phyloP scores from a whole-genome alignment of 495 filamentous ascomycete genomes.

The Talaromyces proteolyticus region DNA sequence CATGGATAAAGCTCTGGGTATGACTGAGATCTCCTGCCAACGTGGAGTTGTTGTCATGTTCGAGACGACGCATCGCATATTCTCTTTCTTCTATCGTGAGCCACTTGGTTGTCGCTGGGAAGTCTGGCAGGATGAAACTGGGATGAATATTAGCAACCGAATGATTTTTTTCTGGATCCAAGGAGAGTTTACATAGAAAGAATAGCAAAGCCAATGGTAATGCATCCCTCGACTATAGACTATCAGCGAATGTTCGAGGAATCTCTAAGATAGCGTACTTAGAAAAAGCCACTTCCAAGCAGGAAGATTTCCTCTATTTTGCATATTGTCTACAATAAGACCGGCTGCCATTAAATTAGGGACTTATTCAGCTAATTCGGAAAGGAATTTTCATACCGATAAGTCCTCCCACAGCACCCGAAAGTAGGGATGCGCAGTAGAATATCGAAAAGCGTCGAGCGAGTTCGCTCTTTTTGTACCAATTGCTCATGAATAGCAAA shows the following conservation, averaged over 20 bases:
- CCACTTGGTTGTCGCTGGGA: slow-evolving; percentile 70
- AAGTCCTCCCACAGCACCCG: slow-evolving; percentile 6
- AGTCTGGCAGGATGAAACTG: slow-evolving; percentile 66
- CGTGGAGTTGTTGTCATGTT: slow-evolving; percentile 48
- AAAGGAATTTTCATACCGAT: slow-evolving; percentile 1
- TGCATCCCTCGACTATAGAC: slow-evolving; percentile 6
- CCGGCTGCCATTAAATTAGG: slow-evolving; percentile 1
- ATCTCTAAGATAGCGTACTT: slow-evolving; percentile 3
- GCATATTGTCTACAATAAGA: slow-evolving; percentile 8
- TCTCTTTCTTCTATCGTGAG: slow-evolving; percentile 62
- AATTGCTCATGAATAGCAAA: slow-evolving; percentile 7
- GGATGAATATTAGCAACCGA: background rate
- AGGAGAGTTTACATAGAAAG: slow-evolving; percentile 2
- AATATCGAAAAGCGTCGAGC: slow-evolving; percentile 7
- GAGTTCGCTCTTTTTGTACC: slow-evolving; percentile 6
- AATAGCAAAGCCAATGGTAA: slow-evolving; percentile 6
- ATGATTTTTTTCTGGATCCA: background rate
- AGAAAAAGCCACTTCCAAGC: slow-evolving; percentile 9
- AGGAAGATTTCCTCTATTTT: slow-evolving; percentile 5
- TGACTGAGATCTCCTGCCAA: slow-evolving; percentile 5
- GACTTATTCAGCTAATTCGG: background rate
- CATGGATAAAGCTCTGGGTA: slow-evolving; percentile 4
- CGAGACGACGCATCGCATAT: slow-evolving; percentile 62
- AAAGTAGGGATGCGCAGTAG: slow-evolving; percentile 6
- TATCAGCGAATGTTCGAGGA: slow-evolving; percentile 1